These are phyloP conservation scores for Boletus vermiculosoides DNA, from an alignment of 768 basidiomycete genomes.

Conservation along the genomic window DNA sequence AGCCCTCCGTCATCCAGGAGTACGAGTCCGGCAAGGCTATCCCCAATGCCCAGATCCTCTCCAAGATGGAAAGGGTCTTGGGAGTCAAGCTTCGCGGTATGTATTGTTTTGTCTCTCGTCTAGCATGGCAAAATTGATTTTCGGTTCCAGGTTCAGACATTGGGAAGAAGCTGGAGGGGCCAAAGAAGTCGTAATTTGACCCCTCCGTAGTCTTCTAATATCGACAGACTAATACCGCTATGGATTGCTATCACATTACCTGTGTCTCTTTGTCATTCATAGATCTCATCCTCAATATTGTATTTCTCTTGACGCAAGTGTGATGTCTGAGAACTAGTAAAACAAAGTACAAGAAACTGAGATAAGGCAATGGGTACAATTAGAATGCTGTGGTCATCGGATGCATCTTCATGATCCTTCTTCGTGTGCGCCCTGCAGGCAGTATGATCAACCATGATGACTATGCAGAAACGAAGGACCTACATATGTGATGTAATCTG, in stretches of 20 bases:
- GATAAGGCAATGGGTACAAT: neutral
- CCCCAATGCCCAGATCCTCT: constrained; percentile 82
- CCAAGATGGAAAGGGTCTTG: constrained; percentile 83
- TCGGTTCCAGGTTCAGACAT: constrained; percentile 61
- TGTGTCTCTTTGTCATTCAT: constrained; percentile 14
- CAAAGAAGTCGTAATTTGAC: constrained; percentile 64
- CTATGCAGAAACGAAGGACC: constrained; percentile 24
- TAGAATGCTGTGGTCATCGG: neutral
- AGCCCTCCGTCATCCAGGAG: constrained; percentile 82
- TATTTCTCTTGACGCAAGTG: constrained; percentile 13
- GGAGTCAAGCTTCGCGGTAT: constrained; percentile 87
- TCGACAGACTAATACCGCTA: constrained; percentile 28
- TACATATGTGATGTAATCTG: constrained; percentile 90
- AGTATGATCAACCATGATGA: neutral
- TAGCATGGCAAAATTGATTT: constrained; percentile 1
- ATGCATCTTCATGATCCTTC: constrained; percentile 25
- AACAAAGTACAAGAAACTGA: constrained; percentile 4
- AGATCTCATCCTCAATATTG: constrained; percentile 29
- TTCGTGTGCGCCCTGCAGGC: constrained; percentile 34
- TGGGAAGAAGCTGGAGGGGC: constrained; percentile 81
- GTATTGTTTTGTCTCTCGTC: constrained; percentile 21
- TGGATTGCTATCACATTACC: constrained; percentile 19
- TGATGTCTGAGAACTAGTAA: constrained; percentile 2
- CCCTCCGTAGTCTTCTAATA: constrained; percentile 36
- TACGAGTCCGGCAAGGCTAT: constrained; percentile 88